Evolutionary conservation across 345 rosid genomes (phyloP), one percentile per base, ranked within the genome.

Genomic region (Hypericum androsaemum): DNA sequence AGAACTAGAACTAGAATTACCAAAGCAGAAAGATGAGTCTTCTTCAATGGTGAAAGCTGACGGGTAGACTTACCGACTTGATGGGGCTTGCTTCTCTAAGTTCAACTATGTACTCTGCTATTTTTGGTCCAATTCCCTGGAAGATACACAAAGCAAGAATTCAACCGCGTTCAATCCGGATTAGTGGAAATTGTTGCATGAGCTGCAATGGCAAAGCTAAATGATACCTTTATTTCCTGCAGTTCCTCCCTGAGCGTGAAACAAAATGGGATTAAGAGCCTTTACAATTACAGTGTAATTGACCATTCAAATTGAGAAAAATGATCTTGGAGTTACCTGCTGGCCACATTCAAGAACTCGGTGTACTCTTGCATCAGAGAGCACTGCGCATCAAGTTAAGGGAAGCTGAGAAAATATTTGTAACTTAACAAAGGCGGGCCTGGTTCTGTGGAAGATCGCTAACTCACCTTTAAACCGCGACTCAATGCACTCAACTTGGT

Each of bases 121-220:
- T 68, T 72, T 76, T 85, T 50, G 53, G 39, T 59, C 98, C 98
- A 47, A 92, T 88, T 8, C 97, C 97, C 94, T 89, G 65, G 1
- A 67, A 28, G 3, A 37, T 37, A 46, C 7, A 37, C 13, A 52
- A 42, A 6, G 6, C 16, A 39, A 2, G 1, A 38, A 43, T 6
- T 50, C 58, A 16, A 17, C 36, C 9, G 43, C 3, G 2, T 16
- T 48, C 9, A 6, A 6, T 12, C 15, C 36, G 32, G 32, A 22
- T 22, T 1, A 4, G 4, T 22, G 32, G 32, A 22, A 22, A 4
- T 22, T 22, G 32, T 22, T 22, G n/a, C n/a, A n/a, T 4, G 32
- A 22, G 32, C 32, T 22, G 32, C 32, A 22, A 22, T 22, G 32
- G 1, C 32, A 22, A 22, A 22, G 32, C 32, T 22, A 22, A 22